Base-by-base conservation (phyloP, 129 eudicot species). In the Escallonia herrerae region DNA sequence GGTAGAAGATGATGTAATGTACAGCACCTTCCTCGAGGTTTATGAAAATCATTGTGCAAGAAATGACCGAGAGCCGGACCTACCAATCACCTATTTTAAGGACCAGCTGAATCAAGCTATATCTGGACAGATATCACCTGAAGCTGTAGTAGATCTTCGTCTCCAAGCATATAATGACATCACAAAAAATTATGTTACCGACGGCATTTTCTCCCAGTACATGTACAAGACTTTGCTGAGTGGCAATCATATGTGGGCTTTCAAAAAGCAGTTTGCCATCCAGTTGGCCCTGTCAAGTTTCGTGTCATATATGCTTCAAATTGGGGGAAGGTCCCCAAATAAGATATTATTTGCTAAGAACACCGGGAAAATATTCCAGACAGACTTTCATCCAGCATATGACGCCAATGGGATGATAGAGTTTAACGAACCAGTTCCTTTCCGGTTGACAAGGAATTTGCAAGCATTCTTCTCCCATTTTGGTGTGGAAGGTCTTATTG, bases 1-100 rank as follows among this genome's bases (percentile, higher is more conserved):
- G 99, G 99, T 94, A 41, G 99, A 94, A 81, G 99, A 94, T 66
- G 99, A 94, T 80, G 72, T 94, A 44, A 94, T 85, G 77, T 94
- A 94, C 78, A 86, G 97, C 79, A 94, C 99, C 47, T 89, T 94
- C 81, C 90, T 94, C 56, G 99, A 94, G 80, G 99, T 94, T 15
- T 94, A 94, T 60, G 99, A 94, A 76, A 94, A 94, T 75, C 93
- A 94, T 53, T 94, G 99, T 81, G 87, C 97, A 43, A 89, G 99
- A 73, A 94, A 89, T 71, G 87, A 89, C 56, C 61, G 91, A 77
- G 99, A 94, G 70, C 90, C 99, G 40, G 99, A 94, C 73, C 78
- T 79, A 67, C 99, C 99, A 0, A 89, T 94, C 48, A 89, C 97
- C 33, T 90, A 77, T 58, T 94, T 89, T 66, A 94, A 94, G 74